phyloP scores from a whole-genome alignment of 345 rosid genomes.

The Trapa bicornis region DNA sequence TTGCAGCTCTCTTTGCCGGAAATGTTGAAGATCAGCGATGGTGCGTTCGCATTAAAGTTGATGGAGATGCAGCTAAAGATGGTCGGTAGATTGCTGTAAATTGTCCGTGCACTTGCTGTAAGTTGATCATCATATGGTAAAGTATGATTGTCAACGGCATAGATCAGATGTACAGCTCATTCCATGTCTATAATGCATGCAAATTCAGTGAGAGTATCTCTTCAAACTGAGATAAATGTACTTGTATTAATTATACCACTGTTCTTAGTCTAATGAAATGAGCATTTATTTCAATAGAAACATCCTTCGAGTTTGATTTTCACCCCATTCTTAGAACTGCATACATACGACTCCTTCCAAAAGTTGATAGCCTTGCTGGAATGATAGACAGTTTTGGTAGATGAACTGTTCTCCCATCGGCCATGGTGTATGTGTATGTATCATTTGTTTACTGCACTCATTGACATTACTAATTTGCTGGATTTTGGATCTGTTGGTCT shows the following conservation, averaged over 20 bases:
- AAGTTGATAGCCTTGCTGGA: too few relatives aligned
- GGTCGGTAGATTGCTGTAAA: conserved; percentile 10
- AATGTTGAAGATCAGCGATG: conserved; percentile 78
- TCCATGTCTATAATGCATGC: not conserved
- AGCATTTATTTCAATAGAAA: too few relatives aligned
- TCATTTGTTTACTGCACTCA: too few relatives aligned
- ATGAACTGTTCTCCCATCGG: not conserved
- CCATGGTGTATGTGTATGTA: too few relatives aligned
- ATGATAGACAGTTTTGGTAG: not conserved
- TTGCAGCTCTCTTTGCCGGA: conserved; percentile 43
- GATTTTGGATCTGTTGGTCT: not conserved
- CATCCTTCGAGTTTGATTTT: too few relatives aligned
- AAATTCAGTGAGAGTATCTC: too few relatives aligned
- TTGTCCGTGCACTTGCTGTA: not conserved
- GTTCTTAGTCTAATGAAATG: too few relatives aligned
- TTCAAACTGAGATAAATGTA: not conserved
- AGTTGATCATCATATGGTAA: not conserved
- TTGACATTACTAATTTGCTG: not conserved
- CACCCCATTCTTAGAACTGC: too few relatives aligned
- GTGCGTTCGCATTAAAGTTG: conserved; percentile 46
- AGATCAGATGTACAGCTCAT: not conserved
- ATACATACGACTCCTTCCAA: too few relatives aligned
- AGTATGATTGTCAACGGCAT: not conserved
- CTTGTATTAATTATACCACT: too few relatives aligned
- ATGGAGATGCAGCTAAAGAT: conserved; percentile 42